phyloP scores from a whole-genome alignment of 306 rosid genomes.

The Sphenostylis stenocarpa region DNA sequence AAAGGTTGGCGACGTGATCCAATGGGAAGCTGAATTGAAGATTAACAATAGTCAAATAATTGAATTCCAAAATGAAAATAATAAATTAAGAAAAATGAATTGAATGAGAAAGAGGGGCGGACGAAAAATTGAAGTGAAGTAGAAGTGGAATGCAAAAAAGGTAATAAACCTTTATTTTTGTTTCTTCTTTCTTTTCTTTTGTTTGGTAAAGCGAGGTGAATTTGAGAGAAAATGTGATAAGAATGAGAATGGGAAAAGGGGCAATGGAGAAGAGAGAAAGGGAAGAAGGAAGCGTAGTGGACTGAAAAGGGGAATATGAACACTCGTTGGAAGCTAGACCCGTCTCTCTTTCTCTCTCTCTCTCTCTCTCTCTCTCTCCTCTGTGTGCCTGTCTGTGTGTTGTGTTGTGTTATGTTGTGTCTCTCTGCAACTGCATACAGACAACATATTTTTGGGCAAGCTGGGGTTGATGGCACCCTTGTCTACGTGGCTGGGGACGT shows the following conservation, averaged over 20 bases:
- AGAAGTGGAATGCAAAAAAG: slow-evolving; percentile 32
- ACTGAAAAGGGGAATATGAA: slow-evolving; percentile 51
- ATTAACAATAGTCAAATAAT: slow-evolving; percentile 22
- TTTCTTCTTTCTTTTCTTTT: not conserved
- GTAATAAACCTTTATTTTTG: not conserved
- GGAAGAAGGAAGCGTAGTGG: slow-evolving; percentile 50
- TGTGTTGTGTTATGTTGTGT: not conserved
- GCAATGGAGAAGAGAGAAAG: not conserved
- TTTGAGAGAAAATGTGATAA: not conserved
- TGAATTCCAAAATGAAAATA: slow-evolving; percentile 12
- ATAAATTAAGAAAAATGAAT: not conserved
- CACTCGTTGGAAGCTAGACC: slow-evolving; percentile 29
- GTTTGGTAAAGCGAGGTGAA: not conserved
- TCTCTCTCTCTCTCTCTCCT: slow-evolving; percentile 21
- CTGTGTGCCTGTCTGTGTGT: not conserved
- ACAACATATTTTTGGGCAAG: slow-evolving; percentile 30
- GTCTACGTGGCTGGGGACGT: slow-evolving; percentile 34
- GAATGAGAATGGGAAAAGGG: not conserved
- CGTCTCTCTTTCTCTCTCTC: slow-evolving; percentile 30
- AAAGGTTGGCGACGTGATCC: slow-evolving; percentile 17
- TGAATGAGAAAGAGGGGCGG: not conserved
- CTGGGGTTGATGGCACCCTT: slow-evolving; percentile 3
- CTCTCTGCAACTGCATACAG: slow-evolving; percentile 30
- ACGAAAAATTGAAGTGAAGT: slow-evolving; percentile 47
- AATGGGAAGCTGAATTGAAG: slow-evolving; percentile 5